Base-by-base conservation (phyloP, 495 filamentous ascomycete genomes). In the Podospora comata region DNA sequence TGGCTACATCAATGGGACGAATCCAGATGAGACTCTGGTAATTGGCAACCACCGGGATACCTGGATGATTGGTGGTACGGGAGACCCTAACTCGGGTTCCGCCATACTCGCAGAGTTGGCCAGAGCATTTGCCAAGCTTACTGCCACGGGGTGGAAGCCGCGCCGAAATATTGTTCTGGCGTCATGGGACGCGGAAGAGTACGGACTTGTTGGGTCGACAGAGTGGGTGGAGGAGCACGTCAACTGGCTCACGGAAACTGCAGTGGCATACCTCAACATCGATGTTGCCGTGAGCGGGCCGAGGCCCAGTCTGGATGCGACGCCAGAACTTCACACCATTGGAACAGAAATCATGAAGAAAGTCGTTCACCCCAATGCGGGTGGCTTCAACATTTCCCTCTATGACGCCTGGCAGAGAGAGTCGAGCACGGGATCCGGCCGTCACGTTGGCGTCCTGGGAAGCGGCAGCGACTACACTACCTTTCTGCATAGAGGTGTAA, bases 211-310 rank as follows among this genome's bases (percentile, higher is more conserved):
- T 65, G 93, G 93, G 4, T 93, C 91, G 16, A 96, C 92, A 2
- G 93, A 97, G 77, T 91, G 91, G 77, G 93, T 96, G 34, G 93
- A 97, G 75, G 93, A 97, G 64, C 89, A 92, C 65, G 74, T 93
- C 0, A 88, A 90, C 4, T 95, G 92, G 91, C 86, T 96, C 6
- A 87, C 84, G 4, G 84, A 85, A 30, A 82, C 89, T 1, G 89
- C 89, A 3, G 84, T 93, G 60, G 92, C 92, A 2, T 97, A 97
- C 72, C 75, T 97, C 55, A 97, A 97, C 73, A 87, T 97, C 56
- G 93, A 93, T 70, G 85, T 89, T 16, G 93, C 88, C n/a, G 87
- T 92, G 3, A 83, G 84, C 11, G 93, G 93, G 9, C 95, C 74
- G 82, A n/a, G 93, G 92, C 16, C 94, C 72, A 78, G 82, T 44